Evolutionary conservation across 73 alveolate genomes (phyloP).

Genomic region (Uronychia binucleata): DNA sequence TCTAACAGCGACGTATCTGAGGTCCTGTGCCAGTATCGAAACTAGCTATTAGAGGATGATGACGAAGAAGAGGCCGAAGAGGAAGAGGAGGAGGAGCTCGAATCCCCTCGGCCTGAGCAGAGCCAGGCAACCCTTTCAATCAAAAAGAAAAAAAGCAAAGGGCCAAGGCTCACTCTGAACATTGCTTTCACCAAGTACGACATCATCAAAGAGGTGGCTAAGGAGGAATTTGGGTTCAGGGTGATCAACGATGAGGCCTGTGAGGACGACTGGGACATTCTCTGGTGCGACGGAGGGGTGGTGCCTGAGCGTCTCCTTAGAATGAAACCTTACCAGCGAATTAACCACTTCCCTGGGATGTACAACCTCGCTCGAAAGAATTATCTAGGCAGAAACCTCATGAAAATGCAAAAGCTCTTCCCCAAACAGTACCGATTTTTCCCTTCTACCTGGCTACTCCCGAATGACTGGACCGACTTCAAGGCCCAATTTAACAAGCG

Average conservation of each 20-base stretch:
- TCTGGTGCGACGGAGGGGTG: constrained; percentile 17
- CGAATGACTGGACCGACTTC: constrained; percentile 73
- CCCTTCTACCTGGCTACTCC: constrained; percentile 87
- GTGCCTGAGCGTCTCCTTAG: neutral
- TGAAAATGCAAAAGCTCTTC: constrained; percentile 68
- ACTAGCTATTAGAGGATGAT: too few species aligned
- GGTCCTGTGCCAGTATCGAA: too few species aligned
- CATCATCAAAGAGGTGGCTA: constrained; percentile 1
- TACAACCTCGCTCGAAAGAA: constrained; percentile 73
- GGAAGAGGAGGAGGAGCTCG: too few species aligned
- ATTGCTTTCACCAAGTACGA: neutral
- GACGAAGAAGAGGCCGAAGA: too few species aligned
- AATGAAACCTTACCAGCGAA: constrained; percentile 70
- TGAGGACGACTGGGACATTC: constrained; percentile 13
- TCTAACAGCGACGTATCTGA: too few species aligned
- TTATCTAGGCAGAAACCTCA: constrained; percentile 69
- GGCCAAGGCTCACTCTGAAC: neutral
- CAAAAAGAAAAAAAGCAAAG: neutral
- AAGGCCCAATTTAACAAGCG: constrained; percentile 51
- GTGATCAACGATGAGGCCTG: neutral
- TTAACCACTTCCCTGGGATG: constrained; percentile 90
- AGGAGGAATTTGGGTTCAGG: neutral
- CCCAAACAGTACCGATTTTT: constrained; percentile 76
- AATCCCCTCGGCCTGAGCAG: too few species aligned
- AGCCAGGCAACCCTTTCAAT: too few species aligned